Base-by-base conservation (phyloP, 805 yeast genomes). In the Cyberlindnera bimundalis region DNA sequence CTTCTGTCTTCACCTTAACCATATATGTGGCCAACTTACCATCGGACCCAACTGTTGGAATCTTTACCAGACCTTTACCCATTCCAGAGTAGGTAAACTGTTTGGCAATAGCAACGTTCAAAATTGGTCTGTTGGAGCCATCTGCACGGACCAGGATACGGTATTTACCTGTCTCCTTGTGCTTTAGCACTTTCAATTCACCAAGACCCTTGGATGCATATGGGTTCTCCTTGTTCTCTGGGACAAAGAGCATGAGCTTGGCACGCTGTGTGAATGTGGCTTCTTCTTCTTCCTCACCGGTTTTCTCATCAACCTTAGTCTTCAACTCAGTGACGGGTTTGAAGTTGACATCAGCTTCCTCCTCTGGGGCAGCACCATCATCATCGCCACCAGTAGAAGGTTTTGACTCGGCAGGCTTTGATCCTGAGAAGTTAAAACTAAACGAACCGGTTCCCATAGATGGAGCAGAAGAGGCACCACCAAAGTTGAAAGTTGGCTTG, bases 271-370 rank as follows among this genome's bases (percentile, higher is more conserved):
- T 74, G 51, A 74, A 84, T 19, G 76, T 54, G 1, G 71, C 58
- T 2, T 70, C 77, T 64, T 91, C 97, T 39, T 77, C 73, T 63
- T 89, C 96, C 64, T 91, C 97, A 15, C 96, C 97, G 8, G 91
- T 84, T 51, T 73, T 68, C 14, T 68, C 74, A 6, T 74, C 76
- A 11, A 79, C 69, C 40, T 80, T 70, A 35, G 77, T 73, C 16
- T 67, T 64, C 43, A 76, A 68, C 42, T 62, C 62, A 33, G 62
- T 71, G 13, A 70, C 61, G 6, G 74, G 63, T 41, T 55, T 57
- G 48, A 72, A 78, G 48, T 77, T 69, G 2, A 71, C 77, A 30
- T 69, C 71, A 5, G 70, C 71, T 42, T 70, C 73, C 33, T 66
- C 76, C 29, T 69, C 71, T 17, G 63, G 68, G 10, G 56, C 66